Conservation (phyloP, 495 filamentous ascomycete species). For the Aspergillus olivimuriae region DNA sequence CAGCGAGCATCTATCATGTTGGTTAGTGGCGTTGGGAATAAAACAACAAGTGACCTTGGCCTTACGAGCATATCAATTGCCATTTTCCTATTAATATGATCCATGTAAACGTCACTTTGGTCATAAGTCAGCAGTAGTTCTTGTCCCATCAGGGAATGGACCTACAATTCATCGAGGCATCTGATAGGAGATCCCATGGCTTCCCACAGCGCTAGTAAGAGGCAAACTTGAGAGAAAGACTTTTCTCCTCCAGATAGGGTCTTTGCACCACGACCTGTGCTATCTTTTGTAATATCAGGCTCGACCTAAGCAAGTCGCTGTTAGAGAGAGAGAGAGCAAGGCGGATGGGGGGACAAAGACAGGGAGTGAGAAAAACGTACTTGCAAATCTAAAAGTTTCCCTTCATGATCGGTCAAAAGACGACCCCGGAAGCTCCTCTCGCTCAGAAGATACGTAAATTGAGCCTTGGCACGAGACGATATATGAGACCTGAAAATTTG, state of each 20-base stretch:
- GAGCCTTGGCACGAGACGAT: constrained; percentile 71
- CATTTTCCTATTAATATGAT: constrained; percentile 88
- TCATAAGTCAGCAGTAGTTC: too few species aligned
- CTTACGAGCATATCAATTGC: constrained; percentile 92
- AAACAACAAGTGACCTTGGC: background rate
- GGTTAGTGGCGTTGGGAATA: constrained; percentile 8
- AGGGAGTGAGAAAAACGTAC: constrained; percentile 32
- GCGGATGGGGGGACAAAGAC: too few species aligned
- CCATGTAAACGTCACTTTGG: constrained; percentile 91
- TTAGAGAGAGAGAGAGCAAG: too few species aligned
- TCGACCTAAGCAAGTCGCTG: constrained; percentile 52
- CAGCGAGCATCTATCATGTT: constrained; percentile 63
- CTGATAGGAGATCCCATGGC: constrained; percentile 94
- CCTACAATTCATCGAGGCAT: constrained; percentile 91
- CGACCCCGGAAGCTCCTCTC: constrained; percentile 84
- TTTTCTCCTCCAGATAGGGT: constrained; percentile 95
- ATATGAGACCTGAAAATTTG: constrained; percentile 74
- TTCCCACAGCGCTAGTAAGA: constrained; percentile 90
- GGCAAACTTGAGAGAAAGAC: constrained; percentile 92
- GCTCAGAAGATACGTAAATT: constrained; percentile 81
- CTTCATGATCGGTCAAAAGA: constrained; percentile 67
- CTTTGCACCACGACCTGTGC: constrained; percentile 71
- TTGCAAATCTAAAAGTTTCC: constrained; percentile 67
- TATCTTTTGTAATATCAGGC: constrained; percentile 69
- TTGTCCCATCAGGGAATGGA: constrained; percentile 3